phyloP scores from a whole-genome alignment of 495 filamentous ascomycete species.

The Aspergillus coremiiformis region DNA sequence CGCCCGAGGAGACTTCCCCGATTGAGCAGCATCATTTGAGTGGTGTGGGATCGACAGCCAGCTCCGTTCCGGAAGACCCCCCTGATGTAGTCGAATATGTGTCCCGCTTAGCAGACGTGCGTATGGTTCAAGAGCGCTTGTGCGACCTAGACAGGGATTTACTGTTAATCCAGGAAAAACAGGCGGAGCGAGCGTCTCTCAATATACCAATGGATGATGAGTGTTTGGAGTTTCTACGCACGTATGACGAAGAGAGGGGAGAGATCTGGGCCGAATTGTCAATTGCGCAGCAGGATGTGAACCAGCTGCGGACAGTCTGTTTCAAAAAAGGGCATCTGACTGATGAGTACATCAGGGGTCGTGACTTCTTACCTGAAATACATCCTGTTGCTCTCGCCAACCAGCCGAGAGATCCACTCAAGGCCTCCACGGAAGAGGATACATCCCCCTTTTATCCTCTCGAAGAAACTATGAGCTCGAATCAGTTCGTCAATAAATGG shows the following conservation, averaged over 20 bases:
- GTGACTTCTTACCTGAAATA: not conserved
- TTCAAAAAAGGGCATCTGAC: slow-evolving; percentile 12
- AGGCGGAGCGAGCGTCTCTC: slow-evolving; percentile 5
- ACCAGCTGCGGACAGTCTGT: slow-evolving; percentile 13
- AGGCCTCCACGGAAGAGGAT: not conserved
- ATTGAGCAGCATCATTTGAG: not conserved
- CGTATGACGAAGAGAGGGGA: slow-evolving; percentile 13
- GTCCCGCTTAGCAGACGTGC: slow-evolving; percentile 23
- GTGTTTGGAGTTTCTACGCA: slow-evolving; percentile 19
- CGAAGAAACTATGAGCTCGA: not conserved
- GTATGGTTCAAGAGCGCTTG: slow-evolving; percentile 22
- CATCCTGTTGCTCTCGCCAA: not conserved
- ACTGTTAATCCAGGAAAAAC: slow-evolving; percentile 14
- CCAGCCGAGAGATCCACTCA: not conserved
- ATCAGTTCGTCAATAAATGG: slow-evolving; percentile 25
- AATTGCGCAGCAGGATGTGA: slow-evolving; percentile 14
- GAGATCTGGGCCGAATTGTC: slow-evolving; percentile 17
- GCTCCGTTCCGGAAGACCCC: not conserved
- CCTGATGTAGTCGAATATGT: slow-evolving; percentile 16
- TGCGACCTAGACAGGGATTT: slow-evolving; percentile 20
- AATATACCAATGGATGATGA: slow-evolving; percentile 18
- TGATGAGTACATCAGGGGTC: slow-evolving; percentile 7
- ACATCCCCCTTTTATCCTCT: not conserved
- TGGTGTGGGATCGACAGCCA: not conserved
- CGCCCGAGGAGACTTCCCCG: not conserved